Percentiles rank a stretch among this genome's conserved stretches.
Evolutionary conservation across 345 rosid genomes (phyloP).

Genomic region (Clausena lansium): DNA sequence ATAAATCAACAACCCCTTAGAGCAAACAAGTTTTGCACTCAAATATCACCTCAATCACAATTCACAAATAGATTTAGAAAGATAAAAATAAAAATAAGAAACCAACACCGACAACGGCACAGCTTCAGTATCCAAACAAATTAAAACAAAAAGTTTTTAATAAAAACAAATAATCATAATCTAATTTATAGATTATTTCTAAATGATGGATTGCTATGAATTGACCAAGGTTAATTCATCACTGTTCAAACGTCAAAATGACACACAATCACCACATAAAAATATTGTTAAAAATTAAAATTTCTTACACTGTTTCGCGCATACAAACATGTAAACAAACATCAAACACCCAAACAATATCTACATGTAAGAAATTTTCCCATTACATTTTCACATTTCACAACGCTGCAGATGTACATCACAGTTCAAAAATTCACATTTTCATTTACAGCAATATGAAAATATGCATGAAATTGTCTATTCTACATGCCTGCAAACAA

Average conservation of each 20-base stretch:
- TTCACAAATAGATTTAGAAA: neutral
- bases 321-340: neutral
- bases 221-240: neutral
- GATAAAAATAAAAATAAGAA: neutral
- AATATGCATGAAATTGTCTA: too few species aligned
- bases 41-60: neutral
- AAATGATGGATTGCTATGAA: neutral
- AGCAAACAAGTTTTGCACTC: neutral
- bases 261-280: neutral
- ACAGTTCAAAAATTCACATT: too few species aligned
- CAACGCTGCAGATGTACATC: too few species aligned
- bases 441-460: too few species aligned
- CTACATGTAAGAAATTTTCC: too few species aligned
- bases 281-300: neutral
- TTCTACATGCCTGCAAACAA: too few species aligned
- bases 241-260: neutral
- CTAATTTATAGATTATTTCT: neutral
- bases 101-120: too few species aligned
- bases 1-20: neutral
- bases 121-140: neutral
- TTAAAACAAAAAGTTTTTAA: neutral
- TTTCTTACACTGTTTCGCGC: neutral
- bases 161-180: too few species aligned
- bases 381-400: too few species aligned
- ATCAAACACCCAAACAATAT: too few species aligned